Percentiles rank a stretch among this genome's conserved stretches.
These are phyloP conservation scores for Plantago lanceolata DNA, from an alignment of 305 asterid species.

Conservation along the genomic window DNA sequence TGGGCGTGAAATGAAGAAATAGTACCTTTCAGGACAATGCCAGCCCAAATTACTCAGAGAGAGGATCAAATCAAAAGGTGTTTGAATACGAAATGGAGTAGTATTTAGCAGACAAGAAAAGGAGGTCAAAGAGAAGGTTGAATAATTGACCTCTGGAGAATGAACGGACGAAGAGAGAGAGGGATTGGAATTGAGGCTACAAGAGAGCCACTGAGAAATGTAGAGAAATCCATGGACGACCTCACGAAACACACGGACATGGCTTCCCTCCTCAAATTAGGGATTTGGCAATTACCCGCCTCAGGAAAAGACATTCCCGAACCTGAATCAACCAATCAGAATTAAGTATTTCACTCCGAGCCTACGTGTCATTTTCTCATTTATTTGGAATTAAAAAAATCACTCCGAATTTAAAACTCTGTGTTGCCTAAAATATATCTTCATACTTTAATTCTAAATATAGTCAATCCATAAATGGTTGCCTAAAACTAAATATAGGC, in stretches of 20 bases:
- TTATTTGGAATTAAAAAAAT: too few relatives aligned
- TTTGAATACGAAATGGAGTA: background rate
- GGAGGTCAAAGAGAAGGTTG: slow-evolving; percentile 3
- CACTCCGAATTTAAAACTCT: too few relatives aligned
- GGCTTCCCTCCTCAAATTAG: too few relatives aligned
- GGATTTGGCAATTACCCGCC: too few relatives aligned
- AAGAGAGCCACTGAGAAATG: background rate
- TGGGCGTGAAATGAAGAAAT: background rate
- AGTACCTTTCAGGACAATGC: slow-evolving; percentile 33
- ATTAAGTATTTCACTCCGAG: too few relatives aligned
- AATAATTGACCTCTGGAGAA: slow-evolving; percentile 10
- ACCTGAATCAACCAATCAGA: too few relatives aligned
- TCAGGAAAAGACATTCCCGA: too few relatives aligned
- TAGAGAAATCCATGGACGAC: slow-evolving; percentile 7
- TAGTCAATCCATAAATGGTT: too few relatives aligned
- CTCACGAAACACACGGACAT: slow-evolving; percentile 3
- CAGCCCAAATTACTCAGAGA: slow-evolving; percentile 16
- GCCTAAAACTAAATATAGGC: too few relatives aligned
- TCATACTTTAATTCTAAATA: too few relatives aligned
- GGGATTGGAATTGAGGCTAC: background rate
- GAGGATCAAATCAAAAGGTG: slow-evolving; percentile 9
- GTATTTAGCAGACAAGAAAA: background rate
- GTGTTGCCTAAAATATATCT: too few relatives aligned
- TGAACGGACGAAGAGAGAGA: background rate
- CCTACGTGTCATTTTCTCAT: too few relatives aligned